Conservation (phyloP, 495 filamentous ascomycete species). For the Neurospora tetrasperma region DNA sequence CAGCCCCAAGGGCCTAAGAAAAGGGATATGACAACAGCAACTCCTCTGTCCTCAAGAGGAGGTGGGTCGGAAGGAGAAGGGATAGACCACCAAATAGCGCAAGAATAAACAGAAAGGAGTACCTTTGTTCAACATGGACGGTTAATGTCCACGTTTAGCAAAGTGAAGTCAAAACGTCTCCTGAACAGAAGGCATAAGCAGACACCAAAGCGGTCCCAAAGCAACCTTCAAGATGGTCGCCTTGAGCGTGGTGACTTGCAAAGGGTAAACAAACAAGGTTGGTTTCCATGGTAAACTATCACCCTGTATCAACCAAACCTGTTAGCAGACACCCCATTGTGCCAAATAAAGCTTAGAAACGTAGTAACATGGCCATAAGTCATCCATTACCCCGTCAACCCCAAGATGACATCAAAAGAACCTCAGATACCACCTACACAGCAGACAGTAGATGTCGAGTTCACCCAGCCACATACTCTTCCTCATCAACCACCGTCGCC, state of each 20-base stretch:
- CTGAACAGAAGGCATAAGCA: background rate
- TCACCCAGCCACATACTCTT: slow-evolving; percentile 35
- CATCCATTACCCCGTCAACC: background rate
- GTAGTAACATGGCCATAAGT: background rate
- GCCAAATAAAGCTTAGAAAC: background rate
- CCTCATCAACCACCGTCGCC: slow-evolving; percentile 75
- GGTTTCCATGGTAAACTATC: background rate
- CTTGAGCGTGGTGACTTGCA: background rate
- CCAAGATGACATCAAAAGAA: background rate
- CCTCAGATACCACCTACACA: background rate
- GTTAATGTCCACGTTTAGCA: background rate
- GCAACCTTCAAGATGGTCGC: background rate
- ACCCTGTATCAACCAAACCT: background rate
- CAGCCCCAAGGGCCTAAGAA: background rate
- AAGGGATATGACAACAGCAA: background rate
- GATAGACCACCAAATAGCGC: background rate
- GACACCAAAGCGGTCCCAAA: background rate
- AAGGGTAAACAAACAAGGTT: background rate
- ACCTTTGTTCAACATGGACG: background rate
- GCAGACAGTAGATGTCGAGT: background rate
- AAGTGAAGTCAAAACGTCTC: background rate
- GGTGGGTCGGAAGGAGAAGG: background rate
- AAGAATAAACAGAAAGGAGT: background rate
- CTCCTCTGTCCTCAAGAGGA: background rate
- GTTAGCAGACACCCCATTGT: background rate